These are phyloP conservation scores for Ophiostoma perfectum DNA, from an alignment of 2,329 filamentous ascomycete species.

Conservation along the genomic window DNA sequence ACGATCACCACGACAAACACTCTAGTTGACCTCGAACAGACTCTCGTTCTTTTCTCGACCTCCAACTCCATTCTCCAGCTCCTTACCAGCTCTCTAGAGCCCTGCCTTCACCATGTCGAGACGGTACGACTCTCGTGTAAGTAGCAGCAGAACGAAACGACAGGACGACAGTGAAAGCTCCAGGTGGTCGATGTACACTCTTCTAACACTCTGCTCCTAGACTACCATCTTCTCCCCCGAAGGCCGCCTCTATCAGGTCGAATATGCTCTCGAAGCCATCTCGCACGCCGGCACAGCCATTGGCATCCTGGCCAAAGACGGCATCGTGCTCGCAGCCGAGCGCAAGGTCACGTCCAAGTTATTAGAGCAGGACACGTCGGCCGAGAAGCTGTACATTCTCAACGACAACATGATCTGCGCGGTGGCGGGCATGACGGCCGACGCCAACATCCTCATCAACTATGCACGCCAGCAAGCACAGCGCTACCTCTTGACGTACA, in stretches of 20 bases:
- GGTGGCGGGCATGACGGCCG: slow-evolving; percentile 97
- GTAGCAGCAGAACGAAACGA: slow-evolving; percentile 32
- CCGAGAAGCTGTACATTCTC: slow-evolving; percentile 98
- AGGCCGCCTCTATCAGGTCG: slow-evolving; percentile 96
- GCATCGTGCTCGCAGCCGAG: slow-evolving; percentile 95
- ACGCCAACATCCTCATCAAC: slow-evolving; percentile 99
- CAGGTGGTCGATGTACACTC: too few species aligned
- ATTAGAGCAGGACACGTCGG: slow-evolving; percentile 97
- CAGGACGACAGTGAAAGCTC: too few species aligned
- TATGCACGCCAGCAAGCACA: slow-evolving; percentile 96
- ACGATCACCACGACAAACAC: background rate
- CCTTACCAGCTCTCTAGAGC: background rate
- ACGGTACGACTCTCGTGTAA: slow-evolving; percentile 93
- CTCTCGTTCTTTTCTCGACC: background rate
- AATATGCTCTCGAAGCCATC: slow-evolving; percentile 98
- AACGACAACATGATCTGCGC: slow-evolving; percentile 99
- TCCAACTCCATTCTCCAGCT: background rate
- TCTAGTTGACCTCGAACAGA: background rate
- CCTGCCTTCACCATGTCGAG: slow-evolving; percentile 64
- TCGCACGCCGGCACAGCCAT: slow-evolving; percentile 96
- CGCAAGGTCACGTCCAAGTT: slow-evolving; percentile 99
- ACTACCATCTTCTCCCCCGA: slow-evolving; percentile 99
- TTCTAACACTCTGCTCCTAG: slow-evolving; percentile 41
- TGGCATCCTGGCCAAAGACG: slow-evolving; percentile 94
- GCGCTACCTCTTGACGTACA: slow-evolving; percentile 96